Evolutionary conservation across 2,329 filamentous ascomycete genomes (phyloP), one percentile per base, ranked within the genome.

Genomic region (Beauveria medogensis): DNA sequence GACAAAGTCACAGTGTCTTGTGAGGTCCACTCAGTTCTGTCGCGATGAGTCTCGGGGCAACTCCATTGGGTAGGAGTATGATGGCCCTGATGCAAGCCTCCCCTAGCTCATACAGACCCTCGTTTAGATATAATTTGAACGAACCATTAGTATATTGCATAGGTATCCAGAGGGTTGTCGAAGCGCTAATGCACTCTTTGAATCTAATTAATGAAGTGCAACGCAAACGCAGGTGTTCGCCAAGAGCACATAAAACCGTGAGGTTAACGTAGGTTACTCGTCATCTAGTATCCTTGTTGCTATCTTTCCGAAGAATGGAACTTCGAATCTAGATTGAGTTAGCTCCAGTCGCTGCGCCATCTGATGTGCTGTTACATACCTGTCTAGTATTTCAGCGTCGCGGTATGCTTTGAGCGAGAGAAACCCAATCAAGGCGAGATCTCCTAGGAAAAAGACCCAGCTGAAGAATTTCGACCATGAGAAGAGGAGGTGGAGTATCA

Each of bases 211-310:
- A 16, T 26, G 22, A 18, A 6, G 12, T 9, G 24, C n/a, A 9
- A 40, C 14, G 2, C 28, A 43, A 28, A 55, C 37, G 18, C 40
- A 44, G 20, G 50, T 22, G 30, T 37, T 18, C 18, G 50, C 20
- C 16, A 8, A 52, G n/a, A 24, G 5, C 18, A 24, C n/a, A 26
- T 46, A 47, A n/a, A 41, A 18, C 9, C 18, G 18, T 37, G 5
- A 24, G 22, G 18, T 50, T 3, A 9, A 52, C n/a, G 8, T 59
- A 6, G 14, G 14, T 64, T 69, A 77, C 65, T 97, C 94, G 70
- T 96, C 90, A 69, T 97, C 93, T 61, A 97, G 81, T 70, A 97
- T 93, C 28, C 89, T 89, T 74, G 88, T 96, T 48, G 94, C 94
- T 67, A 97, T 77, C 47, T 81, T 81, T 5, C 94, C 94, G 69